These are phyloP conservation scores for Hortiboletus rubellus DNA, from an alignment of 1,284 basidiomycete genomes.

Conservation along the genomic window DNA sequence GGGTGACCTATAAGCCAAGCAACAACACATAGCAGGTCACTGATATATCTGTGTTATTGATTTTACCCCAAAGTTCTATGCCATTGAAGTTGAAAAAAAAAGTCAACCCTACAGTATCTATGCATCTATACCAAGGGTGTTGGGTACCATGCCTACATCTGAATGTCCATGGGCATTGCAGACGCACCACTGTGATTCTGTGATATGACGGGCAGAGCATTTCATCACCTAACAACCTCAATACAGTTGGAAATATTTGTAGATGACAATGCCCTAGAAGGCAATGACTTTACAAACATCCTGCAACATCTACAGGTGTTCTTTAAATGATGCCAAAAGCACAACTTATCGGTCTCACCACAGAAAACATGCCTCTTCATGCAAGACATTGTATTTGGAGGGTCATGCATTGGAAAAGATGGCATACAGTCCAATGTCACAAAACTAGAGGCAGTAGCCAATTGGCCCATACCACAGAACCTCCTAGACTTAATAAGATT, in stretches of 20 bases:
- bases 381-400: too few relatives aligned
- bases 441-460: constrained; percentile 1
- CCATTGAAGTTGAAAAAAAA: too few relatives aligned
- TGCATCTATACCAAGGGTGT: too few relatives aligned
- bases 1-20: background rate
- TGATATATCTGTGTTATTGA: background rate
- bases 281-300: background rate
- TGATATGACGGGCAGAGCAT: background rate
- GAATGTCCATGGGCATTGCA: background rate
- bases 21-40: background rate
- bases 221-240: background rate
- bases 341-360: background rate
- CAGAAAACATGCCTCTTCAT: too few relatives aligned
- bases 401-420: background rate
- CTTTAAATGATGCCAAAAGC: background rate
- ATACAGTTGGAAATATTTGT: background rate
- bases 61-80: background rate
- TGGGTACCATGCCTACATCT: too few relatives aligned
- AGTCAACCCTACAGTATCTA: too few relatives aligned
- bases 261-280: background rate
- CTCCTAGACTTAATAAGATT: constrained; percentile 4
- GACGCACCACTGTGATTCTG: background rate
- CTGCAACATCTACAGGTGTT: background rate
- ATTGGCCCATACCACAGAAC: background rate
- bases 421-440: constrained; percentile 4